Conservation (phyloP, 257 asterid species). For the Knoxia roxburghii region DNA sequence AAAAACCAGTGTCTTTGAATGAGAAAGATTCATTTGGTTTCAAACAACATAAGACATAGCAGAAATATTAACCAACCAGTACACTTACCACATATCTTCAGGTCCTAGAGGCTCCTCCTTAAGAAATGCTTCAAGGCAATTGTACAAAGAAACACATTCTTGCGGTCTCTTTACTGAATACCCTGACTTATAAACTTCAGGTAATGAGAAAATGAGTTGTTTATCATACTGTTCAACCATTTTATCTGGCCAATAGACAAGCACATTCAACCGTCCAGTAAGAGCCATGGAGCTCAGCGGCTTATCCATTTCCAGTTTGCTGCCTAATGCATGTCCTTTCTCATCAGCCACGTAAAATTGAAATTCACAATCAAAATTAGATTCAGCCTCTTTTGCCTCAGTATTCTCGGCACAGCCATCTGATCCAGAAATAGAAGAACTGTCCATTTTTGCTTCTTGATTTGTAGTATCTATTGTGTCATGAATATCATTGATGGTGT, state of each 20-base stretch:
- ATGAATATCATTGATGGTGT: slow-evolving; percentile 17
- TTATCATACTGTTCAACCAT: slow-evolving; percentile 40
- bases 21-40: not conserved
- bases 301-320: slow-evolving; percentile 54
- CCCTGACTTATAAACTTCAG: slow-evolving; percentile 75
- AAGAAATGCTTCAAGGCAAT: slow-evolving; percentile 90
- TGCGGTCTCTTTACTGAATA: slow-evolving; percentile 59
- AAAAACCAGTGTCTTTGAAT: slow-evolving; percentile 1
- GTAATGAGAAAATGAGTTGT: slow-evolving; percentile 50
- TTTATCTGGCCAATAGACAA: slow-evolving; percentile 70
- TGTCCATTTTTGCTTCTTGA: slow-evolving; percentile 35
- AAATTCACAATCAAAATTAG: slow-evolving; percentile 37
- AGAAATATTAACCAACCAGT: slow-evolving; percentile 10
- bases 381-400: slow-evolving; percentile 39
- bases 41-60: not conserved
- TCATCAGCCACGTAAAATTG: slow-evolving; percentile 64
- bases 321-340: slow-evolving; percentile 40
- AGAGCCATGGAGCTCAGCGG: slow-evolving; percentile 33
- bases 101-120: slow-evolving; percentile 99
- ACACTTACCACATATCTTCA: slow-evolving; percentile 96
- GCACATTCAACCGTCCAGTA: slow-evolving; percentile 50
- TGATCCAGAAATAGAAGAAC: slow-evolving; percentile 27
- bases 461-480: slow-evolving; percentile 28
- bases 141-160: slow-evolving; percentile 77
- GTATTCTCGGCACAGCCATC: slow-evolving; percentile 29